Conservation (phyloP, 345 rosid genomes). For the Citrus inodora region DNA sequence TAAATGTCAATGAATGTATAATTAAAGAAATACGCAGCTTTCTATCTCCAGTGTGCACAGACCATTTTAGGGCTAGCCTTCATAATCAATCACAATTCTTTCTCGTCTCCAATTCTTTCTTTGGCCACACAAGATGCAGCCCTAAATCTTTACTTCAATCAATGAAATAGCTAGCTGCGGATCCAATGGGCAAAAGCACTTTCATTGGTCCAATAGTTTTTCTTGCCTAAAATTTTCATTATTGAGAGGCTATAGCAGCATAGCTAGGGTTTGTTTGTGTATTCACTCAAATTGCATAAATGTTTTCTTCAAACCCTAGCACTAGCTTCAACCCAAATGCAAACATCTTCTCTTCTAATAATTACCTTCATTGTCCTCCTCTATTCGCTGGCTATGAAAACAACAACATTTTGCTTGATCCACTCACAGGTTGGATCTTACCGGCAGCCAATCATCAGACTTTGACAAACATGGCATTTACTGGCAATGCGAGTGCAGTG, state of each 20-base stretch:
- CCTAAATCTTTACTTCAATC: neutral
- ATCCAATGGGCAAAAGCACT: neutral
- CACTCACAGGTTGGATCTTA: constrained; percentile 3
- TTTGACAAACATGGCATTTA: constrained; percentile 14
- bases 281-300: constrained; percentile 12
- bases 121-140: neutral
- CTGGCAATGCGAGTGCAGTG: constrained; percentile 4
- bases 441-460: constrained; percentile 17
- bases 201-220: neutral
- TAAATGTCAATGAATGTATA: neutral
- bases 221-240: neutral
- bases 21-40: neutral
- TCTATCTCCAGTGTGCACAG: neutral
- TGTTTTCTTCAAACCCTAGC: constrained; percentile 25
- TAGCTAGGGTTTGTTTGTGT: neutral
- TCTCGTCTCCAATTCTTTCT: neutral
- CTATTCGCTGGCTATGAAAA: constrained; percentile 9
- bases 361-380: neutral
- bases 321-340: constrained; percentile 7
- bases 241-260: constrained; percentile 7
- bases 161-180: neutral
- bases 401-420: constrained; percentile 10
- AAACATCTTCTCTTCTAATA: constrained; percentile 15
- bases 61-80: neutral
- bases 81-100: neutral